Conservation (phyloP, 371 early-diverging fungal species). For the Mucor racemosus region DNA sequence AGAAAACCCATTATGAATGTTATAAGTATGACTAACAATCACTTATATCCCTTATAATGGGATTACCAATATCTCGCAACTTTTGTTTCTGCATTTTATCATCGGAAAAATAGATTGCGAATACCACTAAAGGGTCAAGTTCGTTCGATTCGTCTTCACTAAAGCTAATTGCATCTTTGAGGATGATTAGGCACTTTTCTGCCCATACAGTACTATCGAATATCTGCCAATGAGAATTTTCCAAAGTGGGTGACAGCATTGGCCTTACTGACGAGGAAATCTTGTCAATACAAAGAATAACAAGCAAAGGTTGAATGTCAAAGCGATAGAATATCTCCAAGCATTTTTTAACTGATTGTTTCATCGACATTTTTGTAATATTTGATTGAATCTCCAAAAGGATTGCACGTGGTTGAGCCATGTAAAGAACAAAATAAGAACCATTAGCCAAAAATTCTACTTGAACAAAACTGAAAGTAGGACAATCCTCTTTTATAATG, state of each 20-base stretch:
- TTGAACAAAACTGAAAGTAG: too few relatives aligned
- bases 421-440: too few relatives aligned
- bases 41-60: slow-evolving; percentile 13
- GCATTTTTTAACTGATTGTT: slow-evolving; percentile 10
- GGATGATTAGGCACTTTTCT: slow-evolving; percentile 14
- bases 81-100: slow-evolving; percentile 25
- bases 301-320: slow-evolving; percentile 18
- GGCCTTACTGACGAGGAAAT: slow-evolving; percentile 9
- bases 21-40: slow-evolving; percentile 14
- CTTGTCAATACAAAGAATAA: slow-evolving; percentile 17
- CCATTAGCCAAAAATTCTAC: too few relatives aligned
- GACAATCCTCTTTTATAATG: too few relatives aligned
- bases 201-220: slow-evolving; percentile 13
- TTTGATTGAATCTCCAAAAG: slow-evolving; percentile 18
- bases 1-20: slow-evolving; percentile 20
- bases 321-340: slow-evolving; percentile 13
- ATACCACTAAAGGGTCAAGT: slow-evolving; percentile 13
- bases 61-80: slow-evolving; percentile 22
- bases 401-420: slow-evolving; percentile 10
- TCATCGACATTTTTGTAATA: slow-evolving; percentile 13
- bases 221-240: slow-evolving; percentile 4
- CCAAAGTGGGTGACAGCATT: slow-evolving; percentile 5
- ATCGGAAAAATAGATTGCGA: slow-evolving; percentile 16
- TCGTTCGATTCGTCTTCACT: slow-evolving; percentile 15
- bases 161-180: slow-evolving; percentile 18